phyloP scores from a whole-genome alignment of 1,284 basidiomycete species.

The Waitea zeae region DNA sequence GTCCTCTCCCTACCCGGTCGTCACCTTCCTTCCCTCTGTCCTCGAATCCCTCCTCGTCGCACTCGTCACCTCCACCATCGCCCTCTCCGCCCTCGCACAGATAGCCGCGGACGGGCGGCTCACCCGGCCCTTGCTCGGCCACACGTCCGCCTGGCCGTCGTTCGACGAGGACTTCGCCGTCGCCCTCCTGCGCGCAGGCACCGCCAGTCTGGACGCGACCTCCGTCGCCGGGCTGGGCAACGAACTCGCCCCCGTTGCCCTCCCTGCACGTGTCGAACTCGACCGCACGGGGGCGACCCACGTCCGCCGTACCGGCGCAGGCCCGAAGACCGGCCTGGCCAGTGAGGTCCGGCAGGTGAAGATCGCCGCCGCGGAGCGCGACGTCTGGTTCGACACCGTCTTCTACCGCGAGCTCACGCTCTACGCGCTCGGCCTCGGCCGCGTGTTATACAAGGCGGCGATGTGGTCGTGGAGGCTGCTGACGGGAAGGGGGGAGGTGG shows the following conservation, averaged over 20 bases:
- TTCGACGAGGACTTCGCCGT: slow-evolving; percentile 61
- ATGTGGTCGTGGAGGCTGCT: background rate
- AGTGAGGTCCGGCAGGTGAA: slow-evolving; percentile 8
- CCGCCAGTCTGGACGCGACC: slow-evolving; percentile 57
- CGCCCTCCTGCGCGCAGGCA: slow-evolving; percentile 49
- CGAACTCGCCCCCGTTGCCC: slow-evolving; percentile 40
- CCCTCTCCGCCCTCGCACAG: slow-evolving; percentile 44
- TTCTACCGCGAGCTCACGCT: slow-evolving; percentile 19
- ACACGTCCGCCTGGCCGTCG: no score
- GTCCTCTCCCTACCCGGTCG: slow-evolving; percentile 35
- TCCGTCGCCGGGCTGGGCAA: slow-evolving; percentile 54
- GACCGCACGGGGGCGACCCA: slow-evolving; percentile 23
- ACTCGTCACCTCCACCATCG: slow-evolving; percentile 35
- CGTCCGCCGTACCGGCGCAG: slow-evolving; percentile 20
- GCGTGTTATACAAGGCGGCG: slow-evolving; percentile 14
- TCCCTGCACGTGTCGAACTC: slow-evolving; percentile 11
- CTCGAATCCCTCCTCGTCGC: slow-evolving; percentile 43
- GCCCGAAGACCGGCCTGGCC: slow-evolving; percentile 17
- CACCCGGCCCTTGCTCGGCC: slow-evolving; percentile 27
- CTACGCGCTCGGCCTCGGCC: slow-evolving; percentile 28
- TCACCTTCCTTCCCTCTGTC: slow-evolving; percentile 55
- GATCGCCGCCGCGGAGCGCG: no score
- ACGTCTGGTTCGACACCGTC: slow-evolving; percentile 13
- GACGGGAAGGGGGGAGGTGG: slow-evolving; percentile 6
- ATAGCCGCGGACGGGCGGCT: slow-evolving; percentile 35